Conservation (phyloP, 176 grass and related monocot genomes). For the Carex kokanica region DNA sequence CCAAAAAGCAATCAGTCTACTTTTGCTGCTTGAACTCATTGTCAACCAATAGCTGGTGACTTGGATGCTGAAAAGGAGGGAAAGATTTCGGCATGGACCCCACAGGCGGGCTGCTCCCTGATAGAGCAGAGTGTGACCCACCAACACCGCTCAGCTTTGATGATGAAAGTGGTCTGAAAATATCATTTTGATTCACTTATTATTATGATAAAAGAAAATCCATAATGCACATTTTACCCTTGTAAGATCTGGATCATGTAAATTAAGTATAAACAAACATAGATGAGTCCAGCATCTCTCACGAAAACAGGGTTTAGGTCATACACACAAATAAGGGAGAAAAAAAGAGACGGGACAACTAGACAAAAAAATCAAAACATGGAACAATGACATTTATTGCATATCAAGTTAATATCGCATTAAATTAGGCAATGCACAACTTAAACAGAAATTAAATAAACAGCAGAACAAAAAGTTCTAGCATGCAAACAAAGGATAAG, state of each 20-base stretch:
- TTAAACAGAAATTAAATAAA: background rate
- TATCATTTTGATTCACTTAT: background rate
- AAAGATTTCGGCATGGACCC: slow-evolving; percentile 91
- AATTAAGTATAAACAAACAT: background rate
- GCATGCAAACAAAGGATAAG: background rate
- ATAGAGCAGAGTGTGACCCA: slow-evolving; percentile 64
- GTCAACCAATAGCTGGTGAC: slow-evolving; percentile 76
- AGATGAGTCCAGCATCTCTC: background rate
- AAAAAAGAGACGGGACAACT: background rate
- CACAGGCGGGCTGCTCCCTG: slow-evolving; percentile 76
- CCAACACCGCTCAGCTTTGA: slow-evolving; percentile 74
- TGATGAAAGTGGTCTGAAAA: slow-evolving; percentile 34
- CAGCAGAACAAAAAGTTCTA: background rate
- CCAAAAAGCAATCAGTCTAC: slow-evolving; percentile 35
- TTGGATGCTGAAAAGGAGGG: slow-evolving; percentile 91
- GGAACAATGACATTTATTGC: background rate
- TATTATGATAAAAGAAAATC: background rate
- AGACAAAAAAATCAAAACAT: background rate
- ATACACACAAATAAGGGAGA: background rate
- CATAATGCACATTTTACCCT: background rate
- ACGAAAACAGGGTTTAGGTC: background rate
- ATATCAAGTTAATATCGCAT: background rate
- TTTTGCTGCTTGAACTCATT: slow-evolving; percentile 98
- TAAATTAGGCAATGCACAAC: background rate
- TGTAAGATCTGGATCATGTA: background rate